phyloP scores from a whole-genome alignment of 2,329 filamentous ascomycete genomes.

The Fusarium oxysporum region DNA sequence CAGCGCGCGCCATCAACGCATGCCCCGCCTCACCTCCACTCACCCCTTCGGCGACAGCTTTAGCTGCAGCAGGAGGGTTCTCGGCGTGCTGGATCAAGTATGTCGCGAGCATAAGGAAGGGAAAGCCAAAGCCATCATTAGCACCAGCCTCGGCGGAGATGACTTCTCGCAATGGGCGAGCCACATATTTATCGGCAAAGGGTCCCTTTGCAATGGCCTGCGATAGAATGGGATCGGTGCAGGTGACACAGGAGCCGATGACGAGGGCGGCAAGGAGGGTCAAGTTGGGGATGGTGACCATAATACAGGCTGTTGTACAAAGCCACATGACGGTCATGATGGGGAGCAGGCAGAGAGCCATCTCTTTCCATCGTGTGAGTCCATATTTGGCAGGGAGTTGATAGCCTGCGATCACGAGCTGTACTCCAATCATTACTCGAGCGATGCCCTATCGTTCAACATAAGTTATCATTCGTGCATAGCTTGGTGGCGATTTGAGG shows the following conservation, averaged over 20 bases:
- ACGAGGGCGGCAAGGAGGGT: slow-evolving; percentile 66
- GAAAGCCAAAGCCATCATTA: slow-evolving; percentile 72
- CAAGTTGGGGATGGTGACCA: slow-evolving; percentile 66
- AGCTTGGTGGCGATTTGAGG: not conserved
- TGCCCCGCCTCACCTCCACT: not conserved
- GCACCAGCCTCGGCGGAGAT: slow-evolving; percentile 72
- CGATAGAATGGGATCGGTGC: slow-evolving; percentile 54
- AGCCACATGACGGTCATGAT: slow-evolving; percentile 74
- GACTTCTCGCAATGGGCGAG: slow-evolving; percentile 67
- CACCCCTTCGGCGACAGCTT: not conserved
- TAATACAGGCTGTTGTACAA: slow-evolving; percentile 65
- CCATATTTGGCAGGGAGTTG: slow-evolving; percentile 69
- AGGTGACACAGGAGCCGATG: slow-evolving; percentile 71
- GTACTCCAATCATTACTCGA: slow-evolving; percentile 71
- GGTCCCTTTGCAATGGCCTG: slow-evolving; percentile 42
- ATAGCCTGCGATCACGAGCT: slow-evolving; percentile 71
- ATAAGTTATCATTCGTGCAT: not conserved
- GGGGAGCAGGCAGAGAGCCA: slow-evolving; percentile 66
- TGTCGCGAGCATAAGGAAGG: slow-evolving; percentile 61
- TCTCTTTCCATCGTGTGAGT: slow-evolving; percentile 61
- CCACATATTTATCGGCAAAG: slow-evolving; percentile 70
- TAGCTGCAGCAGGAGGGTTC: slow-evolving; percentile 27
- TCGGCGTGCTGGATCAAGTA: slow-evolving; percentile 40
- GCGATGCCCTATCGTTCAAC: slow-evolving; percentile 54
- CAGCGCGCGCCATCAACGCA: not conserved